These are phyloP conservation scores for Protomyces gravidus DNA, from an alignment of 1,139 yeast genomes.

Conservation along the genomic window DNA sequence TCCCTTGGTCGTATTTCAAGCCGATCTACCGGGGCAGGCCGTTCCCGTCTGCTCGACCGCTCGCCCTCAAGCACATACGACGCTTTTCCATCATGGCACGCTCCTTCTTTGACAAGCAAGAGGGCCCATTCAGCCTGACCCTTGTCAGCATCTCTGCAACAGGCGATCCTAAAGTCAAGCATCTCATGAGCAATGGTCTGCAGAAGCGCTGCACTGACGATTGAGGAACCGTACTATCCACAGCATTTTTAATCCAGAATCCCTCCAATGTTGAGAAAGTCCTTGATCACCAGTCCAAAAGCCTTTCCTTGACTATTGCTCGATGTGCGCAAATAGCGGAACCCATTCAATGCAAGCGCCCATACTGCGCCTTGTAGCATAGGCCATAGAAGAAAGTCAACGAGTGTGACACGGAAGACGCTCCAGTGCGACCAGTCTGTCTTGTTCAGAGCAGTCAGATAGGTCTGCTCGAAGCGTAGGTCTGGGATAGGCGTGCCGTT, in stretches of 20 bases:
- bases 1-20: slow-evolving; percentile 17
- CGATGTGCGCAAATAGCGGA: slow-evolving; percentile 18
- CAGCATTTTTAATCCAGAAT: slow-evolving; percentile 5
- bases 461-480: slow-evolving; percentile 23
- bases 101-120: slow-evolving; percentile 22
- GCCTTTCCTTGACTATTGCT: slow-evolving; percentile 17
- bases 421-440: slow-evolving; percentile 15
- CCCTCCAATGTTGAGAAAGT: slow-evolving; percentile 22
- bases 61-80: slow-evolving; percentile 14
- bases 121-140: slow-evolving; percentile 21
- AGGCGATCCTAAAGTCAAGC: background rate
- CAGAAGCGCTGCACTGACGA: too few species aligned
- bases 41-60: slow-evolving; percentile 14
- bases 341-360: slow-evolving; percentile 16
- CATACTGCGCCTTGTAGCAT: slow-evolving; percentile 12
- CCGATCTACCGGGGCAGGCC: slow-evolving; percentile 29
- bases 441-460: slow-evolving; percentile 17
- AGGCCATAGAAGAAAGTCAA: slow-evolving; percentile 24
- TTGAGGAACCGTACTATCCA: too few species aligned
- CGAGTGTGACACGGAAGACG: slow-evolving; percentile 7
- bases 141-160: slow-evolving; percentile 6
- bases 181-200: too few species aligned
- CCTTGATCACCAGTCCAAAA: slow-evolving; percentile 13
- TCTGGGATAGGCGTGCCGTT: slow-evolving; percentile 24
- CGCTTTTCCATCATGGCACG: slow-evolving; percentile 29